These are phyloP conservation scores for Allium sativum DNA, from an alignment of 106 monocot species.

Conservation along the genomic window DNA sequence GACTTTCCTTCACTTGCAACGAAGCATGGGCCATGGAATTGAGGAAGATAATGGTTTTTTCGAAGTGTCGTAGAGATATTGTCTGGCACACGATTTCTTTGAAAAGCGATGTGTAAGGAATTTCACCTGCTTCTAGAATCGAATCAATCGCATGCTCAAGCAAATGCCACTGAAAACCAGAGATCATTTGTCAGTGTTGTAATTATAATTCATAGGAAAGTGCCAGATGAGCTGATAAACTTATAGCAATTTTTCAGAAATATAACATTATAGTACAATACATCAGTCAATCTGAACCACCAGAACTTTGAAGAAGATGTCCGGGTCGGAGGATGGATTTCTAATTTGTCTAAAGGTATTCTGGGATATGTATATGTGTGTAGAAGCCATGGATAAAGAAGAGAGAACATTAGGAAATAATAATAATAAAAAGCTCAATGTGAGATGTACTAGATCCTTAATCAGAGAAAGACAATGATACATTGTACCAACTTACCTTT, in stretches of 20 bases:
- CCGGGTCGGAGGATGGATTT: too few species aligned
- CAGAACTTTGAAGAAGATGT: too few species aligned
- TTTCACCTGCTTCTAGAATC: slow-evolving; percentile 53
- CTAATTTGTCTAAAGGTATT: too few species aligned
- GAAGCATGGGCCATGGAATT: slow-evolving; percentile 77
- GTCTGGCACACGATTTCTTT: slow-evolving; percentile 57
- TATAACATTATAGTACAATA: too few species aligned
- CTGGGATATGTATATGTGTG: too few species aligned
- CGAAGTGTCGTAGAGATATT: slow-evolving; percentile 33
- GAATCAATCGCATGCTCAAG: slow-evolving; percentile 86
- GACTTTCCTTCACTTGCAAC: slow-evolving; percentile 44
- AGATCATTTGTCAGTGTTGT: neutral
- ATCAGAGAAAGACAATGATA: neutral
- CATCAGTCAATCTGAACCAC: too few species aligned
- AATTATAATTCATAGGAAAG: too few species aligned
- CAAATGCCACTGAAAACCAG: slow-evolving; percentile 56
- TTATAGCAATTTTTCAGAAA: too few species aligned
- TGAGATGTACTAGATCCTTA: neutral
- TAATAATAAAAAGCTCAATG: neutral
- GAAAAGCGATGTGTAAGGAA: slow-evolving; percentile 61
- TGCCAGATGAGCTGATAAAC: too few species aligned
- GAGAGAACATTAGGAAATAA: neutral
- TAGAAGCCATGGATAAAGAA: neutral
- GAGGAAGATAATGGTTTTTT: slow-evolving; percentile 35
- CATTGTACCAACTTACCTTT: slow-evolving; percentile 44